Evolutionary conservation across 2,329 filamentous ascomycete species (phyloP).

Genomic region (Ophiostoma quercus): DNA sequence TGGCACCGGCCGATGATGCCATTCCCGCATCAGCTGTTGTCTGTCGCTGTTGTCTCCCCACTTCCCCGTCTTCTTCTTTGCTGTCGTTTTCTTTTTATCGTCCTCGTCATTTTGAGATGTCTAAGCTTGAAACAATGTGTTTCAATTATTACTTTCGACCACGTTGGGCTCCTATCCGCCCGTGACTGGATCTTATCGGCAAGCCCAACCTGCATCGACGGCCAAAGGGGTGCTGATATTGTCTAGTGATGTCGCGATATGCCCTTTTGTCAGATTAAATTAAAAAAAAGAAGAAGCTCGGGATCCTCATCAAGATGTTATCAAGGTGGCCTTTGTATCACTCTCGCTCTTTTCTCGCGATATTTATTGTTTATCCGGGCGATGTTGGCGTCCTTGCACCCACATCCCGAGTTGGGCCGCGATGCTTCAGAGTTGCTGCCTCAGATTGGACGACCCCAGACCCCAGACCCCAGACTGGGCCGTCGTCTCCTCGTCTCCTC

Average conservation of each 20-base stretch:
- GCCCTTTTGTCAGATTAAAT: neutral
- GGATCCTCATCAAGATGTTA: neutral
- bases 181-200: neutral
- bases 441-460: neutral
- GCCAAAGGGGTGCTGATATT: neutral
- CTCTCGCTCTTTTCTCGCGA: neutral
- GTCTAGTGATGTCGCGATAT: neutral
- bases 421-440: neutral
- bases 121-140: neutral
- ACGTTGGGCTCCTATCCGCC: neutral
- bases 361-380: neutral
- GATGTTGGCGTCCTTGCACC: neutral
- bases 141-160: neutral
- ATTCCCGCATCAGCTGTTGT: neutral
- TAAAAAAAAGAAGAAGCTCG: neutral
- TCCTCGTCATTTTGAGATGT: neutral
- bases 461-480: neutral
- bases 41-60: neutral
- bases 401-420: neutral
- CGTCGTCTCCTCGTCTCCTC: no score
- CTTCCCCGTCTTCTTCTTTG: neutral
- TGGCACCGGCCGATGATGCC: neutral
- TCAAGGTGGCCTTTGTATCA: no score
- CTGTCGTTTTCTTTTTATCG: neutral
- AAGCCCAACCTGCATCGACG: neutral